Evolutionary conservation across 495 filamentous ascomycete species (phyloP).

Genomic region (Pseudomonodictys pantanalensis): DNA sequence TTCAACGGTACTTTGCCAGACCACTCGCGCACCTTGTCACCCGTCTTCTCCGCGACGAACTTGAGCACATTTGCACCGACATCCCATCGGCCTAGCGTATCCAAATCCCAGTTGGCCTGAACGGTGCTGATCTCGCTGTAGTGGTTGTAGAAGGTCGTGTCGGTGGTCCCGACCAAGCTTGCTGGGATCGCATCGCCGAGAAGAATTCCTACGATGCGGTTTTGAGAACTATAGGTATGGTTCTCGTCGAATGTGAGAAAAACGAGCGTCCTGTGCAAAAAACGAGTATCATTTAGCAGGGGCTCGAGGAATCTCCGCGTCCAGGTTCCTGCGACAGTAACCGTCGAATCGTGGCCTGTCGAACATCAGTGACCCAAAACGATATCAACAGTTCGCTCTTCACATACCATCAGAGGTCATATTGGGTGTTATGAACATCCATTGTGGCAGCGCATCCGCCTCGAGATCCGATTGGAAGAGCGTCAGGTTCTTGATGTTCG

Average conservation of each 20-base stretch:
- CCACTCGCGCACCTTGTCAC: constrained; percentile 33
- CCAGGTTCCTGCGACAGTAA: constrained; percentile 37
- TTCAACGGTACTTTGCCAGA: constrained; percentile 26
- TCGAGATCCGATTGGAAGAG: constrained; percentile 35
- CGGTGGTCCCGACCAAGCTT: constrained; percentile 35
- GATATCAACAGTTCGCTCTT: not conserved
- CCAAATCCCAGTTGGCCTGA: constrained; percentile 38
- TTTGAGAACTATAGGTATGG: constrained; percentile 39
- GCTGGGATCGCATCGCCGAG: constrained; percentile 37
- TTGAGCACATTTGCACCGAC: constrained; percentile 42
- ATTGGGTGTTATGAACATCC: constrained; percentile 42
- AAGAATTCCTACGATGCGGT: constrained; percentile 42
- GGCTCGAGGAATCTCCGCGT: constrained; percentile 39
- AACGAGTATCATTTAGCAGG: constrained; percentile 39
- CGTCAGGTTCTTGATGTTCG: constrained; percentile 39
- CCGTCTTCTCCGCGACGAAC: constrained; percentile 36
- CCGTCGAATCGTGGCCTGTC: constrained; percentile 37
- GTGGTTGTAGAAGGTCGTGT: constrained; percentile 40
- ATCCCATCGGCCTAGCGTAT: constrained; percentile 42
- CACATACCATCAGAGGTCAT: constrained; percentile 36
- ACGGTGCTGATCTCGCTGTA: constrained; percentile 41
- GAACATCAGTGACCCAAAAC: not conserved
- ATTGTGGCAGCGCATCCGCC: constrained; percentile 34
- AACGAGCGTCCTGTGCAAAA: constrained; percentile 47
- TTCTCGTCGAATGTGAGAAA: constrained; percentile 49